Evolutionary conservation across 768 basidiomycete genomes (phyloP), one percentile per base, ranked within the genome.

Genomic region (Mrakia gelida): DNA sequence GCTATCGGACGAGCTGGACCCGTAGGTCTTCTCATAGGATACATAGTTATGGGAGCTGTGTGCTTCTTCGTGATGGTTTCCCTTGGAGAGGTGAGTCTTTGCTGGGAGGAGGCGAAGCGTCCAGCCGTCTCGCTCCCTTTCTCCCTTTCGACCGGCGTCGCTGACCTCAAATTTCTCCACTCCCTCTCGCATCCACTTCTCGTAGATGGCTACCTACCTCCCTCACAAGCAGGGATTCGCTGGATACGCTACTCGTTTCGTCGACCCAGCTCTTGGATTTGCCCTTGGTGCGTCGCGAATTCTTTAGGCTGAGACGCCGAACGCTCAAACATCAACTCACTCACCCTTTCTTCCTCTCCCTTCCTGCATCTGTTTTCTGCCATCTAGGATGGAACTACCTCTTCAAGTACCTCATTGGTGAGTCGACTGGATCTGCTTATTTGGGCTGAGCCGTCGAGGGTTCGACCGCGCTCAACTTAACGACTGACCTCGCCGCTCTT

Each of bases 261-360:
- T 89, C 30, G 90, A 91, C 82, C 90, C 90, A 72, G 89, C 90
- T 30, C 73, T 90, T 65, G 90, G 89, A 56, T 91, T 91, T 82
- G 90, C 89, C 23, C 81, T 90, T 26, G 90, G 67, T 70, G 11
- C 45, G 67, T 38, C 9, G 38, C 38, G 21, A 30, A 65, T 65
- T 16, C n/a, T 23, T 41, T 21, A 10, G 2, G 21, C 23, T 52
- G 49, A 52, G 49, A 18, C 18, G 49, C 18, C 49, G 49, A 52
- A 52, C 45, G 45, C 11, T 52, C 49, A 16, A 52, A 52, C 45
- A n/a, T 63, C 28, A 28, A 13, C 34, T 43, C 21, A 41, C 9
- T 4, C n/a, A n/a, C 38, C 23, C 10, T 45, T 43, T 30, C 38
- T 70, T 41, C 67, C 34, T 8, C 30, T 65, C 63, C 34, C 63